phyloP scores from a whole-genome alignment of 108 stramenopile species.

The Fistulifera pelliculosa region DNA sequence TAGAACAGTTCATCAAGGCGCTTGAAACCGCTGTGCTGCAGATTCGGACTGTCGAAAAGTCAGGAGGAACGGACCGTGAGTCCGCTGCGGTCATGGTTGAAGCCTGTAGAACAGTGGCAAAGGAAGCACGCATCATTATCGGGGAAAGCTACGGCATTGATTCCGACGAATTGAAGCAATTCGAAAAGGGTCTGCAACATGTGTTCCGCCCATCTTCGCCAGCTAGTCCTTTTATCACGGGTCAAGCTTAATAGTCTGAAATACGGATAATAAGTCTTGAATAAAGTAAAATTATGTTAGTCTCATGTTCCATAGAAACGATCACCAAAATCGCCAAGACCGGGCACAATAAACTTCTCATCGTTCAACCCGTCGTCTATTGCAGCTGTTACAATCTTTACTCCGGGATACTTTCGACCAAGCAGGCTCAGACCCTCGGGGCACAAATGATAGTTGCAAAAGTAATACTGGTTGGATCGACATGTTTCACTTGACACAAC shows the following conservation, averaged over 20 bases:
- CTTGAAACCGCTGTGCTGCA: constrained; percentile 51
- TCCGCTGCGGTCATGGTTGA: constrained; percentile 67
- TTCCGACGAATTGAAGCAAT: constrained; percentile 48
- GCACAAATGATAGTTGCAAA: constrained; percentile 95
- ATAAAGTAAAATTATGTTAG: no score
- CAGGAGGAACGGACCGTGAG: constrained; percentile 48
- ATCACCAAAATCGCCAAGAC: constrained; percentile 97
- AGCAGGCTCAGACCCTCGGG: constrained; percentile 78
- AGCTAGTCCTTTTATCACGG: constrained; percentile 41
- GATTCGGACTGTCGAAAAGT: constrained; percentile 65
- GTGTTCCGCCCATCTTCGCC: constrained; percentile 67
- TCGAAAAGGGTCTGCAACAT: constrained; percentile 58
- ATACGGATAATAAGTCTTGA: not conserved
- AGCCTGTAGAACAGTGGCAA: constrained; percentile 60
- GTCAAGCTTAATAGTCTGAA: constrained; percentile 2
- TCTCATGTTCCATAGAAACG: constrained; percentile 79
- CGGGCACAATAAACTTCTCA: constrained; percentile 94
- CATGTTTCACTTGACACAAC: constrained; percentile 43
- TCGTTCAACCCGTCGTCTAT: constrained; percentile 91
- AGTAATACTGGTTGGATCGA: constrained; percentile 57
- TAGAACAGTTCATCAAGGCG: constrained; percentile 51
- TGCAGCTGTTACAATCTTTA: constrained; percentile 81
- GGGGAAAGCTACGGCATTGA: constrained; percentile 55
- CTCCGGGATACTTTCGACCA: constrained; percentile 22
- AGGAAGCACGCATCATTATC: constrained; percentile 61